These are phyloP conservation scores for Ophiostoma novo-ulmi DNA, from an alignment of 2,329 filamentous ascomycete genomes.

Conservation along the genomic window DNA sequence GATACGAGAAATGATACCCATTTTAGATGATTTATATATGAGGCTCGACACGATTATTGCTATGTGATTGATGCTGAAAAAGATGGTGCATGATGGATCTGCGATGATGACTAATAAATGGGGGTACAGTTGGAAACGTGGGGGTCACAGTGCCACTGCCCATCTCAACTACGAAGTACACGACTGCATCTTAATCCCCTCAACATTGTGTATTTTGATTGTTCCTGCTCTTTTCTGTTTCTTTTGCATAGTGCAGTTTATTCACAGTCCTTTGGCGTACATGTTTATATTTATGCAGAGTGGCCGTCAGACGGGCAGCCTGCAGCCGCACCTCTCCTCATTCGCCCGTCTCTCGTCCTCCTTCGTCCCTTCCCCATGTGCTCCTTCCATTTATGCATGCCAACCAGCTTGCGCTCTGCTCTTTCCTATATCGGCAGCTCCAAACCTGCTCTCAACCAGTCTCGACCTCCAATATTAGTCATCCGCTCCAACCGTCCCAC, in stretches of 20 bases:
- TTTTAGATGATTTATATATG: not conserved
- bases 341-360: not conserved
- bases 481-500: not conserved
- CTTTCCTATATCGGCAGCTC: slow-evolving; percentile 8
- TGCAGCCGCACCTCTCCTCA: not conserved
- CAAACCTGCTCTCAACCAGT: not conserved
- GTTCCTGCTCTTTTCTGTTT: not conserved
- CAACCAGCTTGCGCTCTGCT: not conserved
- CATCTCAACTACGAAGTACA: not conserved
- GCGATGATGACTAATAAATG: not conserved
- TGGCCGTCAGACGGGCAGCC: not conserved
- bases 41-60: no score
- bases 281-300: not conserved
- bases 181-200: not conserved
- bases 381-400: not conserved
- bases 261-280: not conserved
- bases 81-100: not conserved
- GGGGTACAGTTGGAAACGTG: not conserved
- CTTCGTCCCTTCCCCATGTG: not conserved
- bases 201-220: not conserved
- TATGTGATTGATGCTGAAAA: not conserved
- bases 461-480: not conserved
- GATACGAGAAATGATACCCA: not conserved
- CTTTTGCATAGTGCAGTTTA: not conserved
- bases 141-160: not conserved